phyloP scores from a whole-genome alignment of 2,329 filamentous ascomycete species.

The Monosporascus sp. region DNA sequence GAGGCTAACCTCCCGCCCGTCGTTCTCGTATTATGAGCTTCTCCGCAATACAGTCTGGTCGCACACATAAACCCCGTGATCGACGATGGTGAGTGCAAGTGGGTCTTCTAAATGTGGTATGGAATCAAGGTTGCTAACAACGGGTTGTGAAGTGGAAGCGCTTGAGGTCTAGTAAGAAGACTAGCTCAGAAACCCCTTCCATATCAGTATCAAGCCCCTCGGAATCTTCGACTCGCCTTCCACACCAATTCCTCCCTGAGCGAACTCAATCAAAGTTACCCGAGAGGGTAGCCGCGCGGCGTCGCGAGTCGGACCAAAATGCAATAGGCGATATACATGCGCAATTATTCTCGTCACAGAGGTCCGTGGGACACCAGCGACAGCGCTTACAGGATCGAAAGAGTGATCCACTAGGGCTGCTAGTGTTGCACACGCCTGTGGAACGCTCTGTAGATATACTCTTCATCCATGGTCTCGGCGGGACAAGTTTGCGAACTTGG shows the following conservation, averaged over 20 bases:
- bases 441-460: slow-evolving; percentile 16
- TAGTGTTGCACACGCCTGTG: slow-evolving; percentile 7
- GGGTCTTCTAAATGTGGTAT: not conserved
- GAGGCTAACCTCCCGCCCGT: too few species aligned
- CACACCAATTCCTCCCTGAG: not conserved
- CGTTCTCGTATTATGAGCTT: too few species aligned
- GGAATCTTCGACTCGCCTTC: not conserved
- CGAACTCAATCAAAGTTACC: not conserved
- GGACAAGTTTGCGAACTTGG: slow-evolving; percentile 17
- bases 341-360: not conserved
- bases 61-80: too few species aligned
- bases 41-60: too few species aligned
- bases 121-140: not conserved
- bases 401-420: slow-evolving; percentile 10
- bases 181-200: not conserved
- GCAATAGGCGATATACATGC: not conserved
- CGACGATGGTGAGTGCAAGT: not conserved
- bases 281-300: not conserved
- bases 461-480: slow-evolving; percentile 22
- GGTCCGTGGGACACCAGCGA: not conserved
- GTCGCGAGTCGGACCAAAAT: not conserved
- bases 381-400: not conserved
- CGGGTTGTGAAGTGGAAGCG: slow-evolving; percentile 2
- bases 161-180: not conserved
- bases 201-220: not conserved